A percentile compares a stretch with the other conserved stretches of the same genome.
Conservation (phyloP, 768 basidiomycete species). For the Tulasnella sp. region DNA sequence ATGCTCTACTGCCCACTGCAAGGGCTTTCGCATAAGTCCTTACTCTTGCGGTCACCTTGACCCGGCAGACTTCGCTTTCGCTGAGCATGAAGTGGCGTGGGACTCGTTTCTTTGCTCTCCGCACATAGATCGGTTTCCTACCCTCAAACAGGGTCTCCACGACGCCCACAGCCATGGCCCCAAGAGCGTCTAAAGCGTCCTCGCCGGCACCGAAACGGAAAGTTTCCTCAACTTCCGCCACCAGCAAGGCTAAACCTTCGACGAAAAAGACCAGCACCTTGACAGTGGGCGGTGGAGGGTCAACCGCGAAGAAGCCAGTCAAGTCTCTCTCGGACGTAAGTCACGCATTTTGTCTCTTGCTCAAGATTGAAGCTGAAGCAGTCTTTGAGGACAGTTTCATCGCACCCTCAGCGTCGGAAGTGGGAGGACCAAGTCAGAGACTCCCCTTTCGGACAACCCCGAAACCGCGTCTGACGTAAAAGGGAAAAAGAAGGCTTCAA, state of each 20-base stretch:
- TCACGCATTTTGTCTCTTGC: background rate
- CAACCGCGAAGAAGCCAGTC: background rate
- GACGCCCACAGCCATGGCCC: too few relatives aligned
- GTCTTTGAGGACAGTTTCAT: background rate
- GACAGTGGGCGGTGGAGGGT: background rate
- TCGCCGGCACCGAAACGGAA: background rate
- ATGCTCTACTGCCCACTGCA: too few relatives aligned
- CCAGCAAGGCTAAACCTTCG: background rate
- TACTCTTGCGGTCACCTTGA: too few relatives aligned
- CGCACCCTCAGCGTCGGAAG: background rate
- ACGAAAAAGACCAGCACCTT: constrained; percentile 8
- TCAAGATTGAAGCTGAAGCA: background rate
- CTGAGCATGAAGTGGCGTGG: too few relatives aligned
- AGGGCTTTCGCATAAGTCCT: too few relatives aligned
- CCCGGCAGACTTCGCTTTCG: too few relatives aligned
- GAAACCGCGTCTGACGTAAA: background rate
- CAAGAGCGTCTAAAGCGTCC: background rate
- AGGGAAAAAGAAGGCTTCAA: background rate
- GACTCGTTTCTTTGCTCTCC: too few relatives aligned
- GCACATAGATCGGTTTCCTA: too few relatives aligned
- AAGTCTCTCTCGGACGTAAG: background rate
- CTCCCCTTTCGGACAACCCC: background rate
- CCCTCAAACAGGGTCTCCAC: too few relatives aligned
- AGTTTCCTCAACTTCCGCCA: background rate
- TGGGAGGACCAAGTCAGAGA: background rate